Percentiles rank a stretch among this genome's conserved stretches.
Evolutionary conservation across 202 grass and related monocot species (phyloP).

Genomic region (Schoenoplectus tabernaemontani): DNA sequence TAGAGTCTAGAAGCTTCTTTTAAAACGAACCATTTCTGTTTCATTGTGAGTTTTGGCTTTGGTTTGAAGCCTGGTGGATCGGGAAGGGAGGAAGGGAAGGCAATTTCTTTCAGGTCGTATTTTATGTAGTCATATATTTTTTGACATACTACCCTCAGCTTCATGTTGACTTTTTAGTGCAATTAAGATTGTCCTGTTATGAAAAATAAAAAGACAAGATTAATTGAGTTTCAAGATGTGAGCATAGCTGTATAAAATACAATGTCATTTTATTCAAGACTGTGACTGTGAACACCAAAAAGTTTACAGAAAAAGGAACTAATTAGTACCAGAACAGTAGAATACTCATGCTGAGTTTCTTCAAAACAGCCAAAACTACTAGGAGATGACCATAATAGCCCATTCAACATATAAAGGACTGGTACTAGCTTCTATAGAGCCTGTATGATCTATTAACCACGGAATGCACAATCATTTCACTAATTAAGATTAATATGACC

Average conservation of each 20-base stretch:
- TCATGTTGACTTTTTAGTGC: conserved; percentile 30
- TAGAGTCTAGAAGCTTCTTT: conserved; percentile 66
- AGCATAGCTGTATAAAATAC: background rate
- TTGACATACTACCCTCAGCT: conserved; percentile 45
- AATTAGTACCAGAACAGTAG: background rate
- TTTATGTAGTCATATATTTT: conserved; percentile 55
- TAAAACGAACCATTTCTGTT: conserved; percentile 39
- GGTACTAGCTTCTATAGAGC: background rate
- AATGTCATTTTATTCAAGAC: background rate
- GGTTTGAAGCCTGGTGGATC: conserved; percentile 50
- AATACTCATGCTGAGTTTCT: too few relatives aligned
- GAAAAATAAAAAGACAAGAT: background rate
- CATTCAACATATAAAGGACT: background rate
- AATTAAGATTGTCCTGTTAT: background rate
- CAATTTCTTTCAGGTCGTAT: conserved; percentile 67
- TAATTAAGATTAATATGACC: background rate
- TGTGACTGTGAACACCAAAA: background rate
- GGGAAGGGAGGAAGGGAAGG: conserved; percentile 63
- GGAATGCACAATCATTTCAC: background rate
- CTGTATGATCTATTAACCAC: background rate
- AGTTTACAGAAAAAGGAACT: background rate
- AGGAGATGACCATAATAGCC: background rate
- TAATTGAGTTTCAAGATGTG: background rate
- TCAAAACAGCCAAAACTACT: background rate
- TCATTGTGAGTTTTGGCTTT: conserved; percentile 39